Evolutionary conservation across 768 basidiomycete species (phyloP).

Genomic region (Lactarius evosmus): DNA sequence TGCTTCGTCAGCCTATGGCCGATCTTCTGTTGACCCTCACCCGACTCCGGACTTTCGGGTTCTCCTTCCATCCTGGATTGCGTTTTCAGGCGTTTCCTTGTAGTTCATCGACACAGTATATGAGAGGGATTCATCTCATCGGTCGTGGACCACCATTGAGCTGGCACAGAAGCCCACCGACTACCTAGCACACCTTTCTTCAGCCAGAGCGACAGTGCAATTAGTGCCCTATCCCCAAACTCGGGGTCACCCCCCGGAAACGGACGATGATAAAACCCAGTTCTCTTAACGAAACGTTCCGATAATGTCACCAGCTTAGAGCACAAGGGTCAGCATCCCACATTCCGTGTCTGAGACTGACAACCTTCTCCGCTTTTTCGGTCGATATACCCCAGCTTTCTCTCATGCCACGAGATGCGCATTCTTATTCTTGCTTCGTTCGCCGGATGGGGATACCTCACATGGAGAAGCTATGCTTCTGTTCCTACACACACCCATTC

Average conservation of each 20-base stretch:
- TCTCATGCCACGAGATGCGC: not conserved
- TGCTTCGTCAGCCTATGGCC: not conserved
- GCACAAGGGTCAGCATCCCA: not conserved
- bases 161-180: not conserved
- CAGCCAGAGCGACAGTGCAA: not conserved
- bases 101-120: not conserved
- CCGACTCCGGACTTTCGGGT: not conserved
- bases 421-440: not conserved
- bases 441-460: not conserved
- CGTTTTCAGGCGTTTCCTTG: not conserved
- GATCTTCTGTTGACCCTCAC: not conserved
- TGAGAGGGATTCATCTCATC: not conserved
- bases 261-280: not conserved
- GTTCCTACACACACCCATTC: not conserved
- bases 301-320: not conserved
- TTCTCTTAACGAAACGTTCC: not conserved
- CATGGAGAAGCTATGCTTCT: not conserved
- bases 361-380: not conserved
- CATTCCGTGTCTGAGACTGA: not conserved
- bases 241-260: not conserved
- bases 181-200: not conserved
- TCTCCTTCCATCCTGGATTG: not conserved
- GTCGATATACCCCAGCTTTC: not conserved
- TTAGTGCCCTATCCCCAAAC: no score
- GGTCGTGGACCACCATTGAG: not conserved